These are phyloP conservation scores for Chlorella sp. DNA, from an alignment of 139 green algal species.

Conservation along the genomic window DNA sequence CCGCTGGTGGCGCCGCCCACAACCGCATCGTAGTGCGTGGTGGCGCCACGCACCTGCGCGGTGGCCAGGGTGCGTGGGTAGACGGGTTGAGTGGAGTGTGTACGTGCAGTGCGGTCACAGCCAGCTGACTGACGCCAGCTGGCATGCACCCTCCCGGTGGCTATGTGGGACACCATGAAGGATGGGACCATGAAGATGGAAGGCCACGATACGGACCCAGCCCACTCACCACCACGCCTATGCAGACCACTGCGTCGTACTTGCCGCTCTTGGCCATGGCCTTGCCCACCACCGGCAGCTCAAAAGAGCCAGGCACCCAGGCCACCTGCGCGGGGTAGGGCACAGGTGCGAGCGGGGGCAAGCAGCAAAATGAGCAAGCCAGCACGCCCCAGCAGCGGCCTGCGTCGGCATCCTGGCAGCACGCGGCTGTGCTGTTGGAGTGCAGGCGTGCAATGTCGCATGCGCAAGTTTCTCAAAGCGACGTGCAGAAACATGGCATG, in stretches of 20 bases:
- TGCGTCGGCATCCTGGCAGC: neutral
- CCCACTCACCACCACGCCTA: conserved; percentile 91
- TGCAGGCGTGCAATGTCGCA: too few relatives aligned
- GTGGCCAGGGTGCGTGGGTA: neutral
- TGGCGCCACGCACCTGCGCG: conserved; percentile 88
- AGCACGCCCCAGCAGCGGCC: neutral
- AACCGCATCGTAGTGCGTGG: conserved; percentile 96
- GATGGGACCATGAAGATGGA: too few relatives aligned
- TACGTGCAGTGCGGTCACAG: too few relatives aligned
- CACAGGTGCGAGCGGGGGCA: neutral
- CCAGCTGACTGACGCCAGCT: too few relatives aligned
- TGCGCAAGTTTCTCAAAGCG: neutral
- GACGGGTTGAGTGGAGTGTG: too few relatives aligned
- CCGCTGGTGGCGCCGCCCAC: conserved; percentile 84
- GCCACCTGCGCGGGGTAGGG: conserved; percentile 64
- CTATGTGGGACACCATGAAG: too few relatives aligned
- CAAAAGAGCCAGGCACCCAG: conserved; percentile 97
- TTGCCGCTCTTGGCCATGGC: conserved; percentile 86
- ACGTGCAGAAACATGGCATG: neutral
- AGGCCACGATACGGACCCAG: too few relatives aligned
- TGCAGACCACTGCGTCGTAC: conserved; percentile 90
- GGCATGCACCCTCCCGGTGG: too few relatives aligned
- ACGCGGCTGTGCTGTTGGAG: neutral
- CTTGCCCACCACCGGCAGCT: conserved; percentile 94
- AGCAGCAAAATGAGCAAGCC: neutral